phyloP scores from a whole-genome alignment of 495 filamentous ascomycete genomes.

The Neurospora hispaniola region DNA sequence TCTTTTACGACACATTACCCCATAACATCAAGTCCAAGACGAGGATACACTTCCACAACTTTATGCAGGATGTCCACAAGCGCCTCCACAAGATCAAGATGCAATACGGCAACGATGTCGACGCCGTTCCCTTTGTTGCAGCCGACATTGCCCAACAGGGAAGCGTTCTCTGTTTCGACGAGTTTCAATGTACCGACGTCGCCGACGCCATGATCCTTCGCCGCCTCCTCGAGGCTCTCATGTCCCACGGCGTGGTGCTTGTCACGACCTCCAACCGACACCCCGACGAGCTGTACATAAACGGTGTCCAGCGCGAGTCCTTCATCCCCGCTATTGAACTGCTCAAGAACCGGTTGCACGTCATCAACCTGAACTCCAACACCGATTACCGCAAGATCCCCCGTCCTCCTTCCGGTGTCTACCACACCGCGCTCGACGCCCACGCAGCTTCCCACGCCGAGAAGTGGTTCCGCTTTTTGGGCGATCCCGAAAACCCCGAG shows the following conservation, averaged over 20 bases:
- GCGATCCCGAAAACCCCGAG: constrained; percentile 66
- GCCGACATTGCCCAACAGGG: constrained; percentile 80
- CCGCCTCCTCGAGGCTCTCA: constrained; percentile 76
- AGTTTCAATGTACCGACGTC: constrained; percentile 98
- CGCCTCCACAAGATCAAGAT: constrained; percentile 84
- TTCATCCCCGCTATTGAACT: constrained; percentile 95
- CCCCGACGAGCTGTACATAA: constrained; percentile 92
- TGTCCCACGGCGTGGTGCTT: constrained; percentile 92
- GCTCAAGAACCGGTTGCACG: constrained; percentile 66
- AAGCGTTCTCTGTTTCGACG: constrained; percentile 91
- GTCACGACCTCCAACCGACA: constrained; percentile 97
- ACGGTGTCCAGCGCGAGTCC: constrained; percentile 89
- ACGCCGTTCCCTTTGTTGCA: constrained; percentile 84
- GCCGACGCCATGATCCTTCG: constrained; percentile 97
- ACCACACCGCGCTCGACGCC: constrained; percentile 68
- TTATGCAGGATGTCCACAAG: constrained; percentile 98
- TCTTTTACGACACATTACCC: constrained; percentile 93
- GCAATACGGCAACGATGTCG: constrained; percentile 78
- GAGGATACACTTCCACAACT: constrained; percentile 98
- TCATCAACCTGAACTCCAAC: constrained; percentile 88
- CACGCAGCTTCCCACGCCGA: constrained; percentile 72
- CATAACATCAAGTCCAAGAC: constrained; percentile 70
- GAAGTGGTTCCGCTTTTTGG: constrained; percentile 90
- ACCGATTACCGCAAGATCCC: constrained; percentile 98
- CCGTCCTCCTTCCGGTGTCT: constrained; percentile 85